phyloP scores from a whole-genome alignment of 2,329 filamentous ascomycete genomes.

The Claviceps africana region DNA sequence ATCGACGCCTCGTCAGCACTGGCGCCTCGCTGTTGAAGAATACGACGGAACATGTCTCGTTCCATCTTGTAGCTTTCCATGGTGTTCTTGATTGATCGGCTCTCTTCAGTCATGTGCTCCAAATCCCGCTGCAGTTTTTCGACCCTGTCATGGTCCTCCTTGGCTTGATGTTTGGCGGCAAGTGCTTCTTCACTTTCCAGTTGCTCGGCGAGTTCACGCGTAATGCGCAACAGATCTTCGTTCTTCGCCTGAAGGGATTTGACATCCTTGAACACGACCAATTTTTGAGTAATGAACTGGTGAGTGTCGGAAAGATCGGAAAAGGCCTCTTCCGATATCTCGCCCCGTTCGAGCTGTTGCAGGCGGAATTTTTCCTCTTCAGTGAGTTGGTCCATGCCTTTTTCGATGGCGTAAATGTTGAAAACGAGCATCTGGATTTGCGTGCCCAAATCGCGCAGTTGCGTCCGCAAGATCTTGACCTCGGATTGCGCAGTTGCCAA shows the following conservation, averaged over 20 bases:
- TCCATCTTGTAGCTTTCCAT: conserved; percentile 91
- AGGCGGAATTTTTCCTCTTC: conserved; percentile 61
- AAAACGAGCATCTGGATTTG: conserved; percentile 85
- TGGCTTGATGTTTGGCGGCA: conserved; percentile 46
- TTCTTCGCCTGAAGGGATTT: conserved; percentile 80
- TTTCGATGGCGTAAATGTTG: conserved; percentile 70
- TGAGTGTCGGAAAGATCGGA: conserved; percentile 73
- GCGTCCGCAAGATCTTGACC: conserved; percentile 65
- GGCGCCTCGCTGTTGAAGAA: conserved; percentile 60
- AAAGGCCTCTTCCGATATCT: conserved; percentile 55
- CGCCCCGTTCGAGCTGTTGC: conserved; percentile 62
- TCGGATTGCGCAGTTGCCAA: conserved; percentile 52
- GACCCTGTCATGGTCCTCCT: conserved; percentile 57
- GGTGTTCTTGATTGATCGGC: conserved; percentile 66
- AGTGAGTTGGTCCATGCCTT: conserved; percentile 58
- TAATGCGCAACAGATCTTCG: conserved; percentile 65
- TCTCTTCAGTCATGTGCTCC: conserved; percentile 66
- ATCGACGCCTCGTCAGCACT: conserved; percentile 50
- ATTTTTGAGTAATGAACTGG: conserved; percentile 72
- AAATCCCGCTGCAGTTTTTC: conserved; percentile 58
- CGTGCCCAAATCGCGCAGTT: conserved; percentile 76
- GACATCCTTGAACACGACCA: conserved; percentile 82
- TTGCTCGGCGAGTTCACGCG: conserved; percentile 70
- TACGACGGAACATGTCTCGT: conserved; percentile 92
- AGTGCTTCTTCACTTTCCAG: conserved; percentile 85